phyloP scores from a whole-genome alignment of 495 filamentous ascomycete species.

The Daldinia concentrica region DNA sequence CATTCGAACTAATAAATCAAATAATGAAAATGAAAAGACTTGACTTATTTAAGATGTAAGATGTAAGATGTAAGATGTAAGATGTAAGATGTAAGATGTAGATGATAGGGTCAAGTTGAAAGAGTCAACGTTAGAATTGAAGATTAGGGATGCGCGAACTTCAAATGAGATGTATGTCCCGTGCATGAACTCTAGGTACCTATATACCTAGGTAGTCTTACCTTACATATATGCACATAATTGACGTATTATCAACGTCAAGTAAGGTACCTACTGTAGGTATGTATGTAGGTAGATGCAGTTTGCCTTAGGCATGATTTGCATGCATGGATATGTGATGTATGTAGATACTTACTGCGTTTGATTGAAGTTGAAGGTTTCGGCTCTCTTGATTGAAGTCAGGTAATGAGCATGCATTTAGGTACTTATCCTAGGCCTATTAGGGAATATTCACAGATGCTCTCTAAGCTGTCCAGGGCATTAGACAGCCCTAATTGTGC shows the following conservation, averaged over 20 bases:
- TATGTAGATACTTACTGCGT: conserved; percentile 2
- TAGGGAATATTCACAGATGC: not conserved
- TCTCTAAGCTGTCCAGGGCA: conserved; percentile 12
- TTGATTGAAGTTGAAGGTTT: not conserved
- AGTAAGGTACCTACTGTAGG: no score
- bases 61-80: no score
- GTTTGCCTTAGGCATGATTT: not conserved
- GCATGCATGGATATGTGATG: conserved; percentile 10
- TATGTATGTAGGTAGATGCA: not conserved
- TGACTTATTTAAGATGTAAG: no score
- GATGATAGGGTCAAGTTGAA: no score
- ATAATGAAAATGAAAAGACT: no score
- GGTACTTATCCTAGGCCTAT: conserved; percentile 2
- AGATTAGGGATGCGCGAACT: not conserved
- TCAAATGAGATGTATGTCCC: not conserved
- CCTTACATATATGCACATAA: not conserved
- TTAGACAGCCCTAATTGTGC: conserved; percentile 28
- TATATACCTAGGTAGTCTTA: not conserved
- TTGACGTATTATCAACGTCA: not conserved
- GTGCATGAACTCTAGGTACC: not conserved
- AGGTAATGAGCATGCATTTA: not conserved
- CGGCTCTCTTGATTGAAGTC: not conserved
- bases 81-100: no score
- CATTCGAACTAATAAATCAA: not conserved
- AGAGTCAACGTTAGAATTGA: no score